A percentile compares a stretch with the other conserved stretches of the same genome.
Conservation (phyloP, 1,284 basidiomycete species). For the Megacollybia platyphylla region DNA sequence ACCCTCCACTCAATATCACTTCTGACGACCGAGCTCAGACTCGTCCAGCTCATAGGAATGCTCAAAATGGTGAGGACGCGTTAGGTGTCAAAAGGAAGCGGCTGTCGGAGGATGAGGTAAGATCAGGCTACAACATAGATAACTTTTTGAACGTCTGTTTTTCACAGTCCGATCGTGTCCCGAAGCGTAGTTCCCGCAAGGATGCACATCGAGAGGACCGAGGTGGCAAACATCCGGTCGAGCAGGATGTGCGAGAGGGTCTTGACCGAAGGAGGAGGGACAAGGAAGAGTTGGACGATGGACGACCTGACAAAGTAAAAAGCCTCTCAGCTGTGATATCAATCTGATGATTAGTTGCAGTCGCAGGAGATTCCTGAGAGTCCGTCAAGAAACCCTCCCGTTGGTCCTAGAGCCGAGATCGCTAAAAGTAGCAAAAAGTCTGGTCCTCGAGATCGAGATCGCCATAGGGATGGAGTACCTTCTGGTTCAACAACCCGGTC, state of each 20-base stretch:
- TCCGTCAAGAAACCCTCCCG: slow-evolving; percentile 41
- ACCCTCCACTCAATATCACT: slow-evolving; percentile 13
- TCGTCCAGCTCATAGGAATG: slow-evolving; percentile 44
- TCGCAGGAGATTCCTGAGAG: slow-evolving; percentile 47
- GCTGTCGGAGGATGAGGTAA: slow-evolving; percentile 54
- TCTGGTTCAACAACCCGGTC: neutral
- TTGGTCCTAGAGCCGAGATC: slow-evolving; percentile 49
- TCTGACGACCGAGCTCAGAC: slow-evolving; percentile 43
- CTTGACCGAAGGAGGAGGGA: slow-evolving; percentile 54
- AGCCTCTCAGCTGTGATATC: slow-evolving; percentile 5
- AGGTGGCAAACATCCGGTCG: slow-evolving; percentile 39
- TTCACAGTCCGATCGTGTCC: slow-evolving; percentile 48
- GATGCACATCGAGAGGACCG: slow-evolving; percentile 65
- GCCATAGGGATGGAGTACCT: slow-evolving; percentile 16
- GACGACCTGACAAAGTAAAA: slow-evolving; percentile 45
- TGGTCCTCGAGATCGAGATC: slow-evolving; percentile 17
- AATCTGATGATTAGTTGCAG: slow-evolving; percentile 2
- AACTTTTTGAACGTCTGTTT: slow-evolving; percentile 9
- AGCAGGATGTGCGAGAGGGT: slow-evolving; percentile 60
- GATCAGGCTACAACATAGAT: slow-evolving; percentile 14
- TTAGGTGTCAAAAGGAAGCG: slow-evolving; percentile 49
- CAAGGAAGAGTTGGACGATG: slow-evolving; percentile 42
- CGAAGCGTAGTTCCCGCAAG: slow-evolving; percentile 64
- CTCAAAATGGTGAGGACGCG: slow-evolving; percentile 33
- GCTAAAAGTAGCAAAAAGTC: slow-evolving; percentile 26